Evolutionary conservation across 441 rosid genomes (phyloP).

Genomic region (Gossypium lobatum): DNA sequence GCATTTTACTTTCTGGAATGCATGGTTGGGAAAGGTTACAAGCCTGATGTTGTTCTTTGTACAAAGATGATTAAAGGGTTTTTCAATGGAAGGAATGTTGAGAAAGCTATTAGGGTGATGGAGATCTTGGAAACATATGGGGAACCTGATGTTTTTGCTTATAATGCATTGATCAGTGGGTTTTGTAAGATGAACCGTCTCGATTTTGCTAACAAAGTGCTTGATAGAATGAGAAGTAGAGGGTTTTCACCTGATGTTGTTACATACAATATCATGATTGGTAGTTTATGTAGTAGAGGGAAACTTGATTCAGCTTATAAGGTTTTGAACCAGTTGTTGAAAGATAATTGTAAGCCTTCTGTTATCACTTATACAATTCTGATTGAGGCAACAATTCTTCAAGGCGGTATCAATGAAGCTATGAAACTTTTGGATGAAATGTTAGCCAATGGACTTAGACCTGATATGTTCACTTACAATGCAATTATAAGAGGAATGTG

Average conservation of each 20-base stretch:
- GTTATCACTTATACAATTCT: constrained; percentile 75
- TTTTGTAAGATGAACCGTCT: constrained; percentile 62
- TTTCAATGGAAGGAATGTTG: constrained; percentile 42
- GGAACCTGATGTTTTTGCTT: constrained; percentile 65
- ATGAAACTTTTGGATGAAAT: constrained; percentile 75
- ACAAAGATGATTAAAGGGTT: constrained; percentile 77
- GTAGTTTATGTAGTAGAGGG: constrained; percentile 61
- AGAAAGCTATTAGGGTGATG: constrained; percentile 64
- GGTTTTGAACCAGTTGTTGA: constrained; percentile 52
- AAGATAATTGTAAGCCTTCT: constrained; percentile 58
- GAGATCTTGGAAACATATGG: constrained; percentile 68
- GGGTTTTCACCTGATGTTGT: constrained; percentile 69
- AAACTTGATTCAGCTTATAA: constrained; percentile 56
- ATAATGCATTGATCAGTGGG: constrained; percentile 72
- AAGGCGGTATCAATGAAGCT: constrained; percentile 50
- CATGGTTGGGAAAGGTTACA: constrained; percentile 51
- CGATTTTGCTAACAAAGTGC: constrained; percentile 44
- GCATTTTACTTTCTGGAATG: constrained; percentile 67
- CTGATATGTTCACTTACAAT: constrained; percentile 61
- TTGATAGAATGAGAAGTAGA: constrained; percentile 60
- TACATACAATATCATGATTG: constrained; percentile 76
- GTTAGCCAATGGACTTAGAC: constrained; percentile 54
- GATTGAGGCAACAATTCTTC: constrained; percentile 61
- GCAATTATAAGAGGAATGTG: constrained; percentile 73
- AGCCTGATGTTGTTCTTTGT: constrained; percentile 61